Base-by-base conservation (phyloP, 345 rosid genomes). In the Eucalyptus sp. region DNA sequence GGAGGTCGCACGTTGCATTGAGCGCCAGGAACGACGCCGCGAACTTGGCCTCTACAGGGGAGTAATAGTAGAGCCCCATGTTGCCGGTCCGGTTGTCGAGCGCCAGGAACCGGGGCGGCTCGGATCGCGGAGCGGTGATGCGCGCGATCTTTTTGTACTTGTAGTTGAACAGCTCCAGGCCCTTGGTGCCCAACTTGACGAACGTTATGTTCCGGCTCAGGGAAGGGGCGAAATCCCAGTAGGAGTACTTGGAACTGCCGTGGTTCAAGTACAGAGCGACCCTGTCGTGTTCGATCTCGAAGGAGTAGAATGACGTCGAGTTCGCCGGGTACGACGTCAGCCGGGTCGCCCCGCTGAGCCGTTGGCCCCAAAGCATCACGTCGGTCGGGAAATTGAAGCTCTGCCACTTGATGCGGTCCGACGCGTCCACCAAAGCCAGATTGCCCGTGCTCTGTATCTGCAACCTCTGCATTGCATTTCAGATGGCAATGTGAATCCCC, bases 361-460 rank as follows among this genome's bases (percentile, higher is more conserved):
- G 94, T 89, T 97, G 99, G 44, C 99, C 98, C 95, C 91, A 90
- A 27, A 96, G 93, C 92, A 97, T 96, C 68, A 95, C 94, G 87
- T 97, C 96, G 2, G 98, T 96, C 25, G 99, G 99, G 88, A 97
- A 97, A 88, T 97, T 96, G 93, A 96, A 97, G 89, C 97, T 97
- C 93, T 97, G 99, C 99, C 99, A 97, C 89, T 96, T 97, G 86
- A 92, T 91, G 50, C 66, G n/a, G 92, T 93, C 91, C 89, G 89
- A 43, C 27, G 92, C 92, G 90, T 97, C 99, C 20, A 93, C 89
- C 52, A 97, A 93, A 17, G 93, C 99, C 33, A 97, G 90, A 91
- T 97, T 96, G 20, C 99, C 99, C 12, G 95, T 92, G 89, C 87
- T 91, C 64, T 92, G 90, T 88, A 97, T 93, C 93, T 92, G 91